Conservation (phyloP, 2,329 filamentous ascomycete species). For the Monascus ruber region DNA sequence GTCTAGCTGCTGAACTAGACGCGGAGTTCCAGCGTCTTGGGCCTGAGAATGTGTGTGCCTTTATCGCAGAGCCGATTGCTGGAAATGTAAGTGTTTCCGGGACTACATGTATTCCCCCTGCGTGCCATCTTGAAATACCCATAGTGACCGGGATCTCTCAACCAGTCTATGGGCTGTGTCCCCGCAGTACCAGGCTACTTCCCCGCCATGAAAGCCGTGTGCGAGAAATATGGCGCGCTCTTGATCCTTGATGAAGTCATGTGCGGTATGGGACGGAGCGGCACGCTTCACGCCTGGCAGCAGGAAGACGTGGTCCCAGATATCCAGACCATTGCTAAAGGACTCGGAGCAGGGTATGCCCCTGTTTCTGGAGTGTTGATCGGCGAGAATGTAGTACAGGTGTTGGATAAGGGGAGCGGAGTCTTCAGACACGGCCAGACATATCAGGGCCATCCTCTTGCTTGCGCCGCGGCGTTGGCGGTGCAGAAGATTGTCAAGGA, state of each 20-base stretch:
- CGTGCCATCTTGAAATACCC: not conserved
- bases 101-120: not conserved
- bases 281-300: constrained; percentile 49
- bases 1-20: constrained; percentile 55
- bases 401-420: constrained; percentile 35
- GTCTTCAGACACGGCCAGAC: constrained; percentile 49
- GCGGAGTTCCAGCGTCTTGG: constrained; percentile 54
- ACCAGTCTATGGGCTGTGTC: constrained; percentile 56
- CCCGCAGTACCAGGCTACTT: constrained; percentile 58
- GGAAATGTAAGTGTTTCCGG: constrained; percentile 45
- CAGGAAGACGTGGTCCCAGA: constrained; percentile 48
- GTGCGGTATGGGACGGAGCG: constrained; percentile 51
- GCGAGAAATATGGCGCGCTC: constrained; percentile 58
- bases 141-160: not conserved
- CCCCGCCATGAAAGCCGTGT: constrained; percentile 54
- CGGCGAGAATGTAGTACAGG: constrained; percentile 37
- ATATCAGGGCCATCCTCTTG: constrained; percentile 49
- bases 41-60: constrained; percentile 56
- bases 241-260: constrained; percentile 74
- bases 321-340: constrained; percentile 50
- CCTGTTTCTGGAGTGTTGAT: constrained; percentile 46
- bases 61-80: constrained; percentile 62
- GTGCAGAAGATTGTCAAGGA: constrained; percentile 49
- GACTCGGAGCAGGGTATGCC: constrained; percentile 45
- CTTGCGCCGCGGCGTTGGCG: constrained; percentile 48